Evolutionary conservation across 164 flowering plant genomes (phyloP).

Genomic region (Liquidambar formosana): DNA sequence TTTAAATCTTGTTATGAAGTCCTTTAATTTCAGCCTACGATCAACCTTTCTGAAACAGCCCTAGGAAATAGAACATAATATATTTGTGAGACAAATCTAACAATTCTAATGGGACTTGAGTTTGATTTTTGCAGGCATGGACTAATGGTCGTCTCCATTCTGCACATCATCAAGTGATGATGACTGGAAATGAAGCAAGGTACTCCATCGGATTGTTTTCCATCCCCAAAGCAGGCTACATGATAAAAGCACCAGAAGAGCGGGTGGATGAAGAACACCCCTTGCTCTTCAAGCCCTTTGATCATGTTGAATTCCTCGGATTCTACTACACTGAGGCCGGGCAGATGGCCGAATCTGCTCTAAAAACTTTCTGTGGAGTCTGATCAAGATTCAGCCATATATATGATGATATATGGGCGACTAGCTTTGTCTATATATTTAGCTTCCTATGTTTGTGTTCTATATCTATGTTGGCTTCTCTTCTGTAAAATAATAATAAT

Average conservation of each 20-base stretch:
- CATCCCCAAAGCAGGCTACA: constrained; percentile 38
- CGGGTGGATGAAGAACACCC: constrained; percentile 66
- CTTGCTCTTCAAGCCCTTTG: constrained; percentile 58
- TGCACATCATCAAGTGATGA: constrained; percentile 56
- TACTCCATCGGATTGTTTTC: constrained; percentile 63
- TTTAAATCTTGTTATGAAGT: too few relatives aligned
- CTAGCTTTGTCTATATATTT: too few relatives aligned
- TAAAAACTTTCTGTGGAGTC: constrained; percentile 52
- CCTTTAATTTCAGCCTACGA: too few relatives aligned
- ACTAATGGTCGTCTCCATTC: constrained; percentile 51
- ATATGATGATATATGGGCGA: too few relatives aligned
- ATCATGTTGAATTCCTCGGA: constrained; percentile 36
- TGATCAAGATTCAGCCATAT: background rate
- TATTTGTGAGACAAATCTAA: too few relatives aligned
- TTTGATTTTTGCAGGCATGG: constrained; percentile 44
- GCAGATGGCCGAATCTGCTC: constrained; percentile 36
- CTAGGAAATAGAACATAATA: too few relatives aligned
- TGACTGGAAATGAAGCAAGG: constrained; percentile 45
- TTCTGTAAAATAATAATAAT: too few relatives aligned
- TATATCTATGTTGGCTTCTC: too few relatives aligned
- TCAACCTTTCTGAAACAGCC: too few relatives aligned
- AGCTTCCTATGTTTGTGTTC: too few relatives aligned
- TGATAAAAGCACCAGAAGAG: constrained; percentile 52
- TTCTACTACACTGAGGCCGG: constrained; percentile 47
- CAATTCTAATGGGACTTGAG: too few relatives aligned